Base-by-base conservation (phyloP, 345 rosid genomes). In the Camelina sativa region DNA sequence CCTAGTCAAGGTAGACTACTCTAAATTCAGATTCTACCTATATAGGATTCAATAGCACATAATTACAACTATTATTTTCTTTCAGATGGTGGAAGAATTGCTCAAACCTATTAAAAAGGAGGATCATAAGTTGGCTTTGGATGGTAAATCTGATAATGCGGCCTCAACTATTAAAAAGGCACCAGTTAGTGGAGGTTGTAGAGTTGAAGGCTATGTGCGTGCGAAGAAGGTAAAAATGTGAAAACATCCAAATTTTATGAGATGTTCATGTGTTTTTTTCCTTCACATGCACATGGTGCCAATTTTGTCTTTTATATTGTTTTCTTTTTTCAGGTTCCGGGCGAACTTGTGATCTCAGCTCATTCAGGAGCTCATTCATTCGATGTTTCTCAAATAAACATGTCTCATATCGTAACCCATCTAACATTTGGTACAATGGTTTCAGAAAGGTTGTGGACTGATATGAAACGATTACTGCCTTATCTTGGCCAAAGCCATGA, bases 361-460 rank as follows among this genome's bases (percentile, higher is more conserved):
- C 86, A 68, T 68, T 90, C 99, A 48, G 86, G 83, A 78, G 63
- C 91, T 78, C 99, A 96, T 86, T 92, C 98, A n/a, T 96, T 96
- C 55, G 99, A 92, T 82, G 46, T 93, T 62, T 75, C 91, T 23
- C 85, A 81, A 81, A 89, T 91, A 96, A 96, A 96, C 83, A 81
- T 96, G 98, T 91, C 99, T 28, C 98, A 92, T 77, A 84, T 85
- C 75, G 81, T 95, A 67, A 68, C 86, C 22, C 94, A 92, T 79
- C 83, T 95, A 64, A 84, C 97, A 10, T 95, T 92, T 72, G 99
- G 97, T 46, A 76, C 74, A 71, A 83, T 79, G 72, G 76, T 89
- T 78, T 71, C 85, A 3, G 84, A 85, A 20, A 80, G 80, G 65
- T 78, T 80, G 61, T 46, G 88, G 87, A 85, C 76, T 61, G 93